Conservation (phyloP, 75 land plant species). For the Pinus taeda region DNA sequence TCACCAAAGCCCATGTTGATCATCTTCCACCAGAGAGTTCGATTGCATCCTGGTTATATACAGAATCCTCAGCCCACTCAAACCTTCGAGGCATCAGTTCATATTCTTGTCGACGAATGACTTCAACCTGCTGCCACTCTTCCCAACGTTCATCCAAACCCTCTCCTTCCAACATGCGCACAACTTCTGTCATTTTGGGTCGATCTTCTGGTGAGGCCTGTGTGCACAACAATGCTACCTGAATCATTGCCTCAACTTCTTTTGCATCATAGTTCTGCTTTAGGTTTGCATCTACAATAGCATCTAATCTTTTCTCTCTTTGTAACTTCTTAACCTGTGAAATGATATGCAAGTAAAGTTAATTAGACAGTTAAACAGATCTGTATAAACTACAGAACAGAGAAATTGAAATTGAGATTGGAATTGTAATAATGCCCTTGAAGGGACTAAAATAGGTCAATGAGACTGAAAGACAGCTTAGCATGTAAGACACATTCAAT, state of each 20-base stretch:
- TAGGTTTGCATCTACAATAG: constrained; percentile 20
- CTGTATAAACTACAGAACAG: too few relatives aligned
- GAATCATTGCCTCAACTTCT: constrained; percentile 34
- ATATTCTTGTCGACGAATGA: constrained; percentile 26
- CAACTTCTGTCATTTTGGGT: constrained; percentile 32
- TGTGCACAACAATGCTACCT: constrained; percentile 50
- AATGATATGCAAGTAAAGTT: neutral
- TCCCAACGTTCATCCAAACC: constrained; percentile 49
- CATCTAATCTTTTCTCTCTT: constrained; percentile 20
- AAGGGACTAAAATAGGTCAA: too few relatives aligned
- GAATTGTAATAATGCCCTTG: too few relatives aligned
- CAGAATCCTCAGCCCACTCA: constrained; percentile 36
- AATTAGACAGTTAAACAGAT: too few relatives aligned
- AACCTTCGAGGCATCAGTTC: constrained; percentile 33
- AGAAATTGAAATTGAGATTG: too few relatives aligned
- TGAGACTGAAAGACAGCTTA: too few relatives aligned
- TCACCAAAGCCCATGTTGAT: neutral
- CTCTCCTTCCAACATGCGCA: constrained; percentile 51
- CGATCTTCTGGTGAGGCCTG: constrained; percentile 22
- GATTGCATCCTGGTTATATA: constrained; percentile 29
- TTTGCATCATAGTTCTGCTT: constrained; percentile 17
- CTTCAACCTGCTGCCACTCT: constrained; percentile 45
- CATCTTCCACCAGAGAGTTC: constrained; percentile 54
- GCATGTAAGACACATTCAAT: too few relatives aligned
- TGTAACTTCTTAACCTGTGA: constrained; percentile 23